Conservation (phyloP, 2,329 filamentous ascomycete species). For the Chrysosphaeria jannelii region DNA sequence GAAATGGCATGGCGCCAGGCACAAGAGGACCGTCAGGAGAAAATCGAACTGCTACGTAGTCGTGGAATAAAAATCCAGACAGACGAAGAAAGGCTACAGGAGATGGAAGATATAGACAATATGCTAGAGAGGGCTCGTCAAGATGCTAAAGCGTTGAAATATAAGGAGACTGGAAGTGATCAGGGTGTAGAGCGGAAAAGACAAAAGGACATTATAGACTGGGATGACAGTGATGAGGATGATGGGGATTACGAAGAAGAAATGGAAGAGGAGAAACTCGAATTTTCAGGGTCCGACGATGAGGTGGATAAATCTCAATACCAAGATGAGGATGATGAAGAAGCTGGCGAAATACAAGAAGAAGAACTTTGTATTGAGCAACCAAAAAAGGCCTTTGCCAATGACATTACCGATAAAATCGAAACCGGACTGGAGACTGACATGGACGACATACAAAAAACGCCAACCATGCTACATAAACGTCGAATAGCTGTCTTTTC, state of each 20-base stretch:
- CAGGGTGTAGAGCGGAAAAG: constrained; percentile 42
- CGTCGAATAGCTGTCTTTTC: no score
- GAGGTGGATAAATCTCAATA: constrained; percentile 4
- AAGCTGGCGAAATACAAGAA: constrained; percentile 3
- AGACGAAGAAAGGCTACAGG: constrained; percentile 55
- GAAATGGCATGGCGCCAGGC: constrained; percentile 56
- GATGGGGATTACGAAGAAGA: constrained; percentile 5
- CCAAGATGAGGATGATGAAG: constrained; percentile 7
- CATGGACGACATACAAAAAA: no score
- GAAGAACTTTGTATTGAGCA: constrained; percentile 6
- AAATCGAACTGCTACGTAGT: constrained; percentile 43
- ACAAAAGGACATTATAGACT: constrained; percentile 19
- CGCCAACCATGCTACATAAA: no score
- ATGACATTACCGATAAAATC: no score
- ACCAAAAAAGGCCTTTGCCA: constrained; percentile 8
- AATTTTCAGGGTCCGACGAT: constrained; percentile 2
- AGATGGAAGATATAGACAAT: constrained; percentile 63
- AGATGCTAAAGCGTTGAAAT: no score
- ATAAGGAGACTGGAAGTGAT: no score
- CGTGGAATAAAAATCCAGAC: constrained; percentile 63
- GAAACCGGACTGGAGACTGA: no score
- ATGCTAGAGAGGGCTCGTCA: constrained; percentile 58
- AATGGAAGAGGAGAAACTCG: constrained; percentile 2
- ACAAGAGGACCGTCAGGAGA: constrained; percentile 42
- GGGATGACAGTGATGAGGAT: constrained; percentile 12